phyloP scores from a whole-genome alignment of 495 filamentous ascomycete species.

The Bryoglossum gracile region DNA sequence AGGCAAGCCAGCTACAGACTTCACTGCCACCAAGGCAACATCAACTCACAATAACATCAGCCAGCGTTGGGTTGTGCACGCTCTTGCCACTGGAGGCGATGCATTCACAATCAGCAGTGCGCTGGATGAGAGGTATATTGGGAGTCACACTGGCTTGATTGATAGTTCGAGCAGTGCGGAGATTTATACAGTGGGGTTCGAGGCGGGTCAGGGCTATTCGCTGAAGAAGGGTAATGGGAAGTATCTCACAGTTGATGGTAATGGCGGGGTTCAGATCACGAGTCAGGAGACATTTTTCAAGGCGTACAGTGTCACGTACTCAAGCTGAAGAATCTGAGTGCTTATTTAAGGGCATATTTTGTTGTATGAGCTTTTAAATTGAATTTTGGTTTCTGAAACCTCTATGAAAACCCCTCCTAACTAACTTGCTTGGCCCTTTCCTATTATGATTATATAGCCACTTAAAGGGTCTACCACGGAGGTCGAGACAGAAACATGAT shows the following conservation, averaged over 20 bases:
- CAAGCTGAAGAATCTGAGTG: no score
- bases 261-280: constrained; percentile 23
- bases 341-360: no score
- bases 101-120: constrained; percentile 43
- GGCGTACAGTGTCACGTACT: constrained; percentile 42
- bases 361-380: no score
- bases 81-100: constrained; percentile 32
- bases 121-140: constrained; percentile 39
- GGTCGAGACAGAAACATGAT: no score
- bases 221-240: constrained; percentile 30
- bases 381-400: no score
- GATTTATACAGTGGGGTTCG: constrained; percentile 33
- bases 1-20: constrained; percentile 30
- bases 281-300: constrained; percentile 21
- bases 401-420: no score
- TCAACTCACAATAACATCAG: constrained; percentile 31
- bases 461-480: no score
- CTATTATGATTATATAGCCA: no score
- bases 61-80: constrained; percentile 47
- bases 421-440: no score
- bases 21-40: constrained; percentile 30
- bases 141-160: constrained; percentile 23
- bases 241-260: constrained; percentile 24
- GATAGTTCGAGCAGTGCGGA: constrained; percentile 25
- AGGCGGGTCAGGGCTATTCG: constrained; percentile 37